Evolutionary conservation across 2,329 filamentous ascomycete genomes (phyloP).

Genomic region (Elsinoe perseae): DNA sequence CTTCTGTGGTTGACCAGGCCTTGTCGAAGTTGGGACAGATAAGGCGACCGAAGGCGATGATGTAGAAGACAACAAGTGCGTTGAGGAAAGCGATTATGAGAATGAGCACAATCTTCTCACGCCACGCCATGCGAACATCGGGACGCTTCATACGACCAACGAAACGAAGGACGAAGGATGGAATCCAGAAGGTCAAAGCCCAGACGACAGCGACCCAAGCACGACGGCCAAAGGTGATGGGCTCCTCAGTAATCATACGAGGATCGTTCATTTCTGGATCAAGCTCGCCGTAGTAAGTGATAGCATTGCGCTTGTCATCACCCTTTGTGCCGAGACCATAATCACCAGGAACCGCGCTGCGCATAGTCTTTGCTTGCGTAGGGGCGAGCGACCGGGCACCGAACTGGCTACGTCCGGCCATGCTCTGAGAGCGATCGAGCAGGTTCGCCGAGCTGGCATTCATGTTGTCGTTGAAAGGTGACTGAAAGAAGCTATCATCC

Average conservation of each 20-base stretch:
- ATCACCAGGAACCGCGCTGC: constrained; percentile 54
- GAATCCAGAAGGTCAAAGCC: constrained; percentile 88
- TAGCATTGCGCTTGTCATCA: constrained; percentile 64
- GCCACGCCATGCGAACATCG: constrained; percentile 94
- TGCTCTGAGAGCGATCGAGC: constrained; percentile 43
- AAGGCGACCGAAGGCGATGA: constrained; percentile 73
- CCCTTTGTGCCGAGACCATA: constrained; percentile 85
- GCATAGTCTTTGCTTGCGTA: constrained; percentile 51
- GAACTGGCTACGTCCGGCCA: constrained; percentile 39
- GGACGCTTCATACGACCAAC: constrained; percentile 94
- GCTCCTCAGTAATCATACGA: constrained; percentile 65
- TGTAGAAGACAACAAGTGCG: constrained; percentile 79
- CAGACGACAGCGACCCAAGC: constrained; percentile 78
- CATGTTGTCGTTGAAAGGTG: constrained; percentile 40
- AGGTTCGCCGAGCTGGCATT: constrained; percentile 66
- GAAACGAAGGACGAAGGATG: constrained; percentile 70
- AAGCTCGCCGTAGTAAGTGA: constrained; percentile 62
- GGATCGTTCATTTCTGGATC: constrained; percentile 72
- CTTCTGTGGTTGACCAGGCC: constrained; percentile 68
- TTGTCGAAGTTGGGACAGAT: constrained; percentile 90
- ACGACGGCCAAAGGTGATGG: constrained; percentile 56
- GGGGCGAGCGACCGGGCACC: constrained; percentile 42
- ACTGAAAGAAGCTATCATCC: constrained; percentile 58
- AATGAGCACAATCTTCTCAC: constrained; percentile 83
- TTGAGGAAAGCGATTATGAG: constrained; percentile 77